Evolutionary conservation across 257 asterid species (phyloP).

Genomic region (Solanum chmielewskii): DNA sequence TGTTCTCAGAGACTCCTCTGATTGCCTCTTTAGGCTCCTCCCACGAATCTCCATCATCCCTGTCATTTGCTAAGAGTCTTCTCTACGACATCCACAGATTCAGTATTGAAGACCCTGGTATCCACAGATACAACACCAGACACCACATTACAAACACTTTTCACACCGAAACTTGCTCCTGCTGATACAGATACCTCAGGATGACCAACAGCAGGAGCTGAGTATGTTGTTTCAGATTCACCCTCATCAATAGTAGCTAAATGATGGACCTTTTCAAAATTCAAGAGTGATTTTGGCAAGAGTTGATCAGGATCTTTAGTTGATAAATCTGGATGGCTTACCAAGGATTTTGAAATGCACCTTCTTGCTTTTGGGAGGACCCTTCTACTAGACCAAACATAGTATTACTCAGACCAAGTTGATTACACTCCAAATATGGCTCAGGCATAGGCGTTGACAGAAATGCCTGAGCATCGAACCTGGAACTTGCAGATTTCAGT

Average conservation of each 20-base stretch:
- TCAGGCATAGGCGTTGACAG: slow-evolving; percentile 12
- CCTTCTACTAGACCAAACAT: slow-evolving; percentile 32
- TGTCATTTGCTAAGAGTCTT: too few relatives aligned
- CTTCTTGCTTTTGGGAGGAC: slow-evolving; percentile 24
- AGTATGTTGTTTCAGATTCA: slow-evolving; percentile 23
- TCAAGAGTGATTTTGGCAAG: slow-evolving; percentile 49
- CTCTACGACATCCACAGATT: too few relatives aligned
- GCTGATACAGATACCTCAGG: slow-evolving; percentile 18
- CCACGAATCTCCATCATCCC: too few relatives aligned
- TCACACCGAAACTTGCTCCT: slow-evolving; percentile 14
- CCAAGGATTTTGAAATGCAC: slow-evolving; percentile 14
- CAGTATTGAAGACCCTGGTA: too few relatives aligned
- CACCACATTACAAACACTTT: slow-evolving; percentile 12
- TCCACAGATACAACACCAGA: slow-evolving; percentile 9
- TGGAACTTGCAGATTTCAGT: slow-evolving; percentile 56
- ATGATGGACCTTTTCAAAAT: slow-evolving; percentile 23
- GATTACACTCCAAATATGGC: slow-evolving; percentile 18
- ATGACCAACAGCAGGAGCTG: slow-evolving; percentile 12
- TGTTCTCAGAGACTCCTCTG: slow-evolving; percentile 38
- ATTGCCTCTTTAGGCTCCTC: slow-evolving; percentile 7
- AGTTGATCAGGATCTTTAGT: slow-evolving; percentile 21
- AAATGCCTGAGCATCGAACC: slow-evolving; percentile 29
- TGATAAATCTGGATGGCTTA: slow-evolving; percentile 16
- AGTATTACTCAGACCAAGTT: too few relatives aligned
- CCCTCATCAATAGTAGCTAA: slow-evolving; percentile 39